Evolutionary conservation across 805 yeast genomes (phyloP).

Genomic region (Zygosaccharomyces siamensis): DNA sequence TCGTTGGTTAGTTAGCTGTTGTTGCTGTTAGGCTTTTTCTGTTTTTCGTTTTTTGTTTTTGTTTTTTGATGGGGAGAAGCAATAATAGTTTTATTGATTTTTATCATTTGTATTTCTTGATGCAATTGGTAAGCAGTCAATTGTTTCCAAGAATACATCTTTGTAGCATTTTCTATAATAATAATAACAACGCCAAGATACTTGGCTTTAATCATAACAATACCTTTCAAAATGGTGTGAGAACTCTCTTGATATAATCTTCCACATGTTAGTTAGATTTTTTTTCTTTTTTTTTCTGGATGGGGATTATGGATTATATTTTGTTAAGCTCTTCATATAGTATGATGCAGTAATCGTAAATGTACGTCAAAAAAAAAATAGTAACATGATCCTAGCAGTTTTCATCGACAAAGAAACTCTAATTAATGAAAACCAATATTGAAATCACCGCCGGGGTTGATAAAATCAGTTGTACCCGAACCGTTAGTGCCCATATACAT

Average conservation of each 20-base stretch:
- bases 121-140: not conserved
- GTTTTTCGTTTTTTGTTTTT: not conserved
- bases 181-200: constrained; percentile 9
- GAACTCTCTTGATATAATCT: not conserved
- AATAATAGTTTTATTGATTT: not conserved
- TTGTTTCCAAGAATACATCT: not conserved
- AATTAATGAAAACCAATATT: constrained; percentile 12
- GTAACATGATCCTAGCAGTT: not conserved
- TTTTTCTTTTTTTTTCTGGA: constrained; percentile 4
- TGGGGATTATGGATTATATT: not conserved
- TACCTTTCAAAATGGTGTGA: not conserved
- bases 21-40: too few relatives aligned
- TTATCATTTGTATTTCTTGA: not conserved
- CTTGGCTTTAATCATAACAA: constrained; percentile 4
- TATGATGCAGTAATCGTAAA: constrained; percentile 11
- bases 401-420: not conserved
- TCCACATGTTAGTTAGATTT: not conserved
- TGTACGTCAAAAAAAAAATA: constrained; percentile 5
- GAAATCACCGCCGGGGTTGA: constrained; percentile 4
- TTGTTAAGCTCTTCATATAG: constrained; percentile 1
- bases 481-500: constrained; percentile 13
- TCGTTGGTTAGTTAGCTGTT: too few relatives aligned
- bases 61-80: not conserved
- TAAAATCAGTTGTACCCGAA: constrained; percentile 7
- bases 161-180: constrained; percentile 5